Evolutionary conservation across 768 basidiomycete species (phyloP).

Genomic region (Dendrothele bispora): DNA sequence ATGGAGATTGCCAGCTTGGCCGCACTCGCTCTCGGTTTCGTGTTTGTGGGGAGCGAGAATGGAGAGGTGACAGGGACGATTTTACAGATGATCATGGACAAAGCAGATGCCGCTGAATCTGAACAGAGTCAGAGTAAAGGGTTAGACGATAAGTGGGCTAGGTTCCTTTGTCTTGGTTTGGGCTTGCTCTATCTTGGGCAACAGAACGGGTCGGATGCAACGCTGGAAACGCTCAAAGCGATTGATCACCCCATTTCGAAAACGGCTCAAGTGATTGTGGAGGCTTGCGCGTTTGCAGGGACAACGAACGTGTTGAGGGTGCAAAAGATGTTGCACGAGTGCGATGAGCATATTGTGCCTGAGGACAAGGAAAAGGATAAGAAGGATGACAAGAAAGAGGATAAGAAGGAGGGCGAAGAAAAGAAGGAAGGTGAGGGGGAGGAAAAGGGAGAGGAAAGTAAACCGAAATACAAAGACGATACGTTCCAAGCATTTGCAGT

Average conservation of each 20-base stretch:
- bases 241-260: slow-evolving; percentile 92
- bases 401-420: slow-evolving; percentile 44
- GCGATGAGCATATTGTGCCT: slow-evolving; percentile 80
- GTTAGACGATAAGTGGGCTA: slow-evolving; percentile 93
- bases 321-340: slow-evolving; percentile 89
- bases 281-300: slow-evolving; percentile 92
- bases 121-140: too few species aligned
- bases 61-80: slow-evolving; percentile 90
- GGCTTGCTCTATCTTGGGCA: slow-evolving; percentile 89
- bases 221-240: slow-evolving; percentile 88
- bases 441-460: slow-evolving; percentile 32
- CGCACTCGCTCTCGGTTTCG: slow-evolving; percentile 88
- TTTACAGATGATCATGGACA: slow-evolving; percentile 89
- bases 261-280: slow-evolving; percentile 88
- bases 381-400: slow-evolving; percentile 48
- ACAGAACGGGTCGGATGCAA: slow-evolving; percentile 92
- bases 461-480: slow-evolving; percentile 47
- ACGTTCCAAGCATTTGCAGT: slow-evolving; percentile 92
- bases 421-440: slow-evolving; percentile 58
- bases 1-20: slow-evolving; percentile 91
- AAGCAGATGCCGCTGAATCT: slow-evolving; percentile 58
- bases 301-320: slow-evolving; percentile 94
- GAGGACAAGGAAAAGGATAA: slow-evolving; percentile 57
- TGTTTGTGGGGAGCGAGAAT: slow-evolving; percentile 93
- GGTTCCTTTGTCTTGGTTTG: slow-evolving; percentile 87